Evolutionary conservation across 768 basidiomycete species (phyloP), one percentile per base, ranked within the genome.

Genomic region (Multifurca ochricompacta): DNA sequence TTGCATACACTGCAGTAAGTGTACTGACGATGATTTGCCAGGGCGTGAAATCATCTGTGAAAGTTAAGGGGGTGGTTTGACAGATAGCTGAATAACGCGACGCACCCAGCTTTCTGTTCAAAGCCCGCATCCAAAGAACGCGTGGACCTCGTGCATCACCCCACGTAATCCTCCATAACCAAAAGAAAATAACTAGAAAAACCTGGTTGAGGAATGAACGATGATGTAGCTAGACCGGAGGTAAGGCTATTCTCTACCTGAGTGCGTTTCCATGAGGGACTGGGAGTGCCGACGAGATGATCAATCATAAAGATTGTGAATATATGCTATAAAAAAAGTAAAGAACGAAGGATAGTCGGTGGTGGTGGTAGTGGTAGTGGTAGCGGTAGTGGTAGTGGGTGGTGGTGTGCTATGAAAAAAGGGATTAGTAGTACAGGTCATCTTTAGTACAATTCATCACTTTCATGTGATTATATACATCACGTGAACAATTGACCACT

Each of bases 11-110:
- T 27, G 80, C 69, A 1, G 93, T 96, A 54, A 96, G 71, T 0
- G 92, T 91, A 61, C 81, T 87, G 51, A 91, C 77, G 46, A 97
- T 79, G 63, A 97, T 77, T 65, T 99, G 94, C 86, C 92, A 99
- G n/a, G 96, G 96, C 0, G 93, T 87, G 72, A 91, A 95, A 81
- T 65, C 77, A 85, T 91, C 65, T 52, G 39, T 57, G 60, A 21
- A 6, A 32, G 27, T 6, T 37, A 35, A 31, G 27, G 37, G 27
- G 42, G 27, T 30, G 21, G 34, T 19, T 45, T 34, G 34, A 35
- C 43, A 40, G 18, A 42, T 31, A 32, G 57, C 16, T 21, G 46
- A 19, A 2, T 11, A 3, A n/a, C 21, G 45, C 7, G 18, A 68
- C 83, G 53, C 65, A 90, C 87, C 71, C 10, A 91, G 72, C 9